These are phyloP conservation scores for Myriosclerotinia curreyana DNA, from an alignment of 2,329 filamentous ascomycete genomes.

Conservation along the genomic window DNA sequence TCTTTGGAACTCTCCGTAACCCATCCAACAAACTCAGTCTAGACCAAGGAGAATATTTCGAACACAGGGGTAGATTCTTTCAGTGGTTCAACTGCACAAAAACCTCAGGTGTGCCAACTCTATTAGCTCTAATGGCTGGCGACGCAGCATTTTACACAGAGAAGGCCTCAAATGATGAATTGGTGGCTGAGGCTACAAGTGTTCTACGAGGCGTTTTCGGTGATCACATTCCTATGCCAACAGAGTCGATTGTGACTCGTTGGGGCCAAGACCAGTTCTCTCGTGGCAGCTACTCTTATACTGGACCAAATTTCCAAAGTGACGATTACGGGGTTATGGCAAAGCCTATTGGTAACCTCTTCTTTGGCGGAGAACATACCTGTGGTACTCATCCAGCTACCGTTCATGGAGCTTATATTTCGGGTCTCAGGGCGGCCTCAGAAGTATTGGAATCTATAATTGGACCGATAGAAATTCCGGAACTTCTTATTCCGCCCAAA, in stretches of 20 bases:
- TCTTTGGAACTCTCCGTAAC: constrained; percentile 86
- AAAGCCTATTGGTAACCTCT: constrained; percentile 75
- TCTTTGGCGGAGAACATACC: constrained; percentile 96
- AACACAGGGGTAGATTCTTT: constrained; percentile 85
- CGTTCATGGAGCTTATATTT: constrained; percentile 93
- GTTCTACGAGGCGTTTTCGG: constrained; percentile 77
- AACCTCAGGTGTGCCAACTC: constrained; percentile 80
- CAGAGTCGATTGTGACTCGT: constrained; percentile 84
- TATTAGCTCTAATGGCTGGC: constrained; percentile 93
- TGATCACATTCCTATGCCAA: constrained; percentile 66
- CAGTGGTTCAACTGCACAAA: constrained; percentile 96
- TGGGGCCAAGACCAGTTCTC: constrained; percentile 91
- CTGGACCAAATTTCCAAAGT: constrained; percentile 74
- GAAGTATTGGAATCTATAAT: constrained; percentile 79
- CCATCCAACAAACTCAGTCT: constrained; percentile 67
- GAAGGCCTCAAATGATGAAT: constrained; percentile 66
- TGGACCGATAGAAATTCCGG: constrained; percentile 74
- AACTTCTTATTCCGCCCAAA: constrained; percentile 69
- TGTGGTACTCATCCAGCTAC: constrained; percentile 95
- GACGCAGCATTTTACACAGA: constrained; percentile 91
- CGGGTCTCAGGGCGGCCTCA: constrained; percentile 82
- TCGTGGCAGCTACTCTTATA: constrained; percentile 93
- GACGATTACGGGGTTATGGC: constrained; percentile 95
- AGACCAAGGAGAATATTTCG: constrained; percentile 73
- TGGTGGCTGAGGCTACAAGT: constrained; percentile 76